Evolutionary conservation across 129 eudicot species (phyloP).

Genomic region (Flaveria trinervia): DNA sequence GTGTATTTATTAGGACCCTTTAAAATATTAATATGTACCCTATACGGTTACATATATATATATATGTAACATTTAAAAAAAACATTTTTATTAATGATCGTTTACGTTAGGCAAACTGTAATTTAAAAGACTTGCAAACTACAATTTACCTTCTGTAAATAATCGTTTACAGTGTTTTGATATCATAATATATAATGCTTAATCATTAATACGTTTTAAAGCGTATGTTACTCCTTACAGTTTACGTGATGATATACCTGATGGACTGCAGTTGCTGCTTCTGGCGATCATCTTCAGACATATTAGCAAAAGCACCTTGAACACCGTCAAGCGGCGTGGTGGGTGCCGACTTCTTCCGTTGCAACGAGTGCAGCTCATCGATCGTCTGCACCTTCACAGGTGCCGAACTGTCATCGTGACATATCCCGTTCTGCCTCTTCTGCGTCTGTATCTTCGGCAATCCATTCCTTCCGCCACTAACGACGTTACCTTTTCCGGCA

Average conservation of each 20-base stretch:
- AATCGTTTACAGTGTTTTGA: too few species aligned
- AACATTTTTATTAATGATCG: too few species aligned
- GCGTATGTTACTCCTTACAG: too few species aligned
- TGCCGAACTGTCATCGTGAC: slow-evolving; percentile 62
- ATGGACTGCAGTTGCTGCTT: slow-evolving; percentile 74
- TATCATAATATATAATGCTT: too few species aligned
- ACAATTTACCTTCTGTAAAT: background rate
- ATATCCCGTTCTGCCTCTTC: slow-evolving; percentile 41
- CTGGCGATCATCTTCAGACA: slow-evolving; percentile 59
- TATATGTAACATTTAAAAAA: too few species aligned
- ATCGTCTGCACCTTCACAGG: slow-evolving; percentile 74
- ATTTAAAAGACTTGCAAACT: too few species aligned
- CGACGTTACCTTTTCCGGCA: slow-evolving; percentile 34
- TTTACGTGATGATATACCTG: slow-evolving; percentile 39
- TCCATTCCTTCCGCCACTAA: slow-evolving; percentile 55
- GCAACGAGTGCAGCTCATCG: slow-evolving; percentile 74
- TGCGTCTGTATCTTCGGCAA: slow-evolving; percentile 62
- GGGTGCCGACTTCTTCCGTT: slow-evolving; percentile 73
- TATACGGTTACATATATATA: too few species aligned
- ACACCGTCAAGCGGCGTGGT: slow-evolving; percentile 58
- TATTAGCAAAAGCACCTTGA: slow-evolving; percentile 52
- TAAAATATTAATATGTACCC: background rate
- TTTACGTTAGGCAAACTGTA: too few species aligned
- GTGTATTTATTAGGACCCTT: too few species aligned
- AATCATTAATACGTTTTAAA: too few species aligned